Conservation (phyloP, 2,329 filamentous ascomycete genomes). For the Ceratocystiopsis sp. region DNA sequence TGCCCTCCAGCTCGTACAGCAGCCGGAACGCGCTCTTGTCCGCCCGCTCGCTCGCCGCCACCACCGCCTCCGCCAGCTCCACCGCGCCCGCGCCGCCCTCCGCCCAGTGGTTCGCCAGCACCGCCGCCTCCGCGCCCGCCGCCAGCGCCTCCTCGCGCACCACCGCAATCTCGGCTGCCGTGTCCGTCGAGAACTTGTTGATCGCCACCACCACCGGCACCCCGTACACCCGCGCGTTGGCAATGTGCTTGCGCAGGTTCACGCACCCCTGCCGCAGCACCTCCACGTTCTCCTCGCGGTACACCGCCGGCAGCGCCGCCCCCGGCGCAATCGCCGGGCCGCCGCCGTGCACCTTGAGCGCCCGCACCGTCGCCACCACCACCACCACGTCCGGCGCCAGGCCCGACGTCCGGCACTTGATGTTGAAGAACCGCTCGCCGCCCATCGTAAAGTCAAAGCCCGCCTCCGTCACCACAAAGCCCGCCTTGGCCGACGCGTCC, state of each 20-base stretch:
- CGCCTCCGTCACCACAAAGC: conserved; percentile 90
- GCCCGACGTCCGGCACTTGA: conserved; percentile 93
- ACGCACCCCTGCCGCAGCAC: conserved; percentile 78
- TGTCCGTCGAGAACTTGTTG: conserved; percentile 92
- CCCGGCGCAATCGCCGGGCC: conserved; percentile 87
- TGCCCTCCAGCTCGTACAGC: conserved; percentile 61
- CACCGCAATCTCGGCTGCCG: conserved; percentile 75
- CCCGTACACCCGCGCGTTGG: conserved; percentile 76
- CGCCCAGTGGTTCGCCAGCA: conserved; percentile 92
- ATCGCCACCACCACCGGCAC: conserved; percentile 92
- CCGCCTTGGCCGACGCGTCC: conserved; percentile 63
- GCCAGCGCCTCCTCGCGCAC: conserved; percentile 81
- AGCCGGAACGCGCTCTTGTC: conserved; percentile 60
- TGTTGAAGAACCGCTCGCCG: conserved; percentile 98
- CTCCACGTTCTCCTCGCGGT: conserved; percentile 86
- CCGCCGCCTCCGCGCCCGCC: conserved; percentile 84
- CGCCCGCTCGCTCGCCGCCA: conserved; percentile 64
- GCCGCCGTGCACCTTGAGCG: conserved; percentile 91
- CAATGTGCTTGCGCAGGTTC: conserved; percentile 89
- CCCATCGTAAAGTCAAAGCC: conserved; percentile 99
- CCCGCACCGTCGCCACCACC: conserved; percentile 86
- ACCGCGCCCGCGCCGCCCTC: conserved; percentile 83
- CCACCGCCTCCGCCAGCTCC: conserved; percentile 73
- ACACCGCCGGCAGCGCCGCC: conserved; percentile 68
- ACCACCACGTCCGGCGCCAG: conserved; percentile 87